Percentiles rank a stretch among this genome's conserved stretches.
These are phyloP conservation scores for Coemansia brasiliensis DNA, from an alignment of 192 early-diverging fungal species.

Conservation along the genomic window DNA sequence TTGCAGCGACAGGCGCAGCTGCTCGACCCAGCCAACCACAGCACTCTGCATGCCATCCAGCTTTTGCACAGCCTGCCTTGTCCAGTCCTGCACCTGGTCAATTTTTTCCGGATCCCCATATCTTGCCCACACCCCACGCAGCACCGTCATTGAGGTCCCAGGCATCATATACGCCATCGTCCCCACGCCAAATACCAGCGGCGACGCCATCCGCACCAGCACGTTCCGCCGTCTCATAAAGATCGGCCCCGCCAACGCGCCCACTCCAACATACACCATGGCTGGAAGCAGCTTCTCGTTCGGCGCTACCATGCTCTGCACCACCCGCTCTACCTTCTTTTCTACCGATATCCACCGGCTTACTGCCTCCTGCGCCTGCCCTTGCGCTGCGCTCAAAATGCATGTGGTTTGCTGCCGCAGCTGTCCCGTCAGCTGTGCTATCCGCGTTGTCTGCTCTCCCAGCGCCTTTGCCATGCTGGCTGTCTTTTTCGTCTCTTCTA, in stretches of 20 bases:
- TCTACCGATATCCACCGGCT: slow-evolving; percentile 29
- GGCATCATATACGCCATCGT: slow-evolving; percentile 42
- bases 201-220: slow-evolving; percentile 40
- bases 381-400: not conserved
- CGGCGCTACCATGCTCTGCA: slow-evolving; percentile 33
- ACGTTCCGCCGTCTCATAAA: slow-evolving; percentile 43
- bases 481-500: too few relatives aligned
- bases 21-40: not conserved
- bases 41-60: too few relatives aligned
- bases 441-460: slow-evolving; percentile 11
- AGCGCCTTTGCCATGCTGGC: not conserved
- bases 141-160: slow-evolving; percentile 38
- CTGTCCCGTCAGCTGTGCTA: slow-evolving; percentile 4
- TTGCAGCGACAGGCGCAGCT: slow-evolving; percentile 1
- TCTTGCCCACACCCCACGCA: slow-evolving; percentile 48
- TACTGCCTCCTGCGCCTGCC: slow-evolving; percentile 21
- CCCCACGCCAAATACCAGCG: slow-evolving; percentile 35
- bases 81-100: slow-evolving; percentile 7
- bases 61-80: not conserved
- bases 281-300: slow-evolving; percentile 41
- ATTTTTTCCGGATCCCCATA: slow-evolving; percentile 44
- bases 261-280: slow-evolving; percentile 49
- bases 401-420: slow-evolving; percentile 4
- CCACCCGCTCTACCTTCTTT: slow-evolving; percentile 4
- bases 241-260: slow-evolving; percentile 48